Percentiles rank a stretch among this genome's conserved stretches.
Evolutionary conservation across 257 asterid genomes (phyloP).

Genomic region (Penstemon eatonii): DNA sequence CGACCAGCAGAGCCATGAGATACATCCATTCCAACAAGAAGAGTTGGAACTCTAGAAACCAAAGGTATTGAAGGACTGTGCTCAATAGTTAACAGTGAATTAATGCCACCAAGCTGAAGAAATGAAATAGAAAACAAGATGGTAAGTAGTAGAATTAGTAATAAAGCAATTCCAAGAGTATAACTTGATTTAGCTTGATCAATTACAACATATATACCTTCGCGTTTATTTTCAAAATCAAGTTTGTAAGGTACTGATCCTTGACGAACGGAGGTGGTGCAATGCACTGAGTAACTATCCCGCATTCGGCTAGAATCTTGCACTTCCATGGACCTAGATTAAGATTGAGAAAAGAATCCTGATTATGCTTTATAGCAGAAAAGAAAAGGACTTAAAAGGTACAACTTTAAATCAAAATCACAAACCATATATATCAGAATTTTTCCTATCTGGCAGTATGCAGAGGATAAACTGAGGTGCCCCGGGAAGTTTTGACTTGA

Average conservation of each 20-base stretch:
- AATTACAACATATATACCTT: conserved; percentile 42
- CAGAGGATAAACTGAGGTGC: conserved; percentile 60
- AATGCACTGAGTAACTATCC: conserved; percentile 66
- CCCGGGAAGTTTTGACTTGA: conserved; percentile 45
- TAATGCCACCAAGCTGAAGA: conserved; percentile 71
- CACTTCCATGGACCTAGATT: conserved; percentile 80
- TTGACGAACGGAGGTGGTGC: conserved; percentile 64
- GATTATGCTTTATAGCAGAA: neutral
- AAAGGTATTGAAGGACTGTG: conserved; percentile 34
- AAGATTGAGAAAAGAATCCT: conserved; percentile 8
- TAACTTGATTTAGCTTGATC: neutral
- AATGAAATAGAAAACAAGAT: neutral
- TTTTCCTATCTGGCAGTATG: conserved; percentile 63
- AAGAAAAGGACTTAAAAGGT: neutral
- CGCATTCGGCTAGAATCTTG: conserved; percentile 51
- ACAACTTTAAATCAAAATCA: neutral
- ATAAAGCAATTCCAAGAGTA: neutral
- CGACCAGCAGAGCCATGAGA: conserved; percentile 84
- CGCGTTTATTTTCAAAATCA: conserved; percentile 66
- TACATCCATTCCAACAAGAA: conserved; percentile 82
- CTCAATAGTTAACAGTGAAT: conserved; percentile 55
- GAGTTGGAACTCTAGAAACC: conserved; percentile 53
- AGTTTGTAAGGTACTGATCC: conserved; percentile 71
- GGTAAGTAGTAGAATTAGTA: neutral
- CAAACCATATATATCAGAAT: conserved; percentile 66